phyloP scores from a whole-genome alignment of 1,139 yeast genomes.

The Eremothecium gossypii region DNA sequence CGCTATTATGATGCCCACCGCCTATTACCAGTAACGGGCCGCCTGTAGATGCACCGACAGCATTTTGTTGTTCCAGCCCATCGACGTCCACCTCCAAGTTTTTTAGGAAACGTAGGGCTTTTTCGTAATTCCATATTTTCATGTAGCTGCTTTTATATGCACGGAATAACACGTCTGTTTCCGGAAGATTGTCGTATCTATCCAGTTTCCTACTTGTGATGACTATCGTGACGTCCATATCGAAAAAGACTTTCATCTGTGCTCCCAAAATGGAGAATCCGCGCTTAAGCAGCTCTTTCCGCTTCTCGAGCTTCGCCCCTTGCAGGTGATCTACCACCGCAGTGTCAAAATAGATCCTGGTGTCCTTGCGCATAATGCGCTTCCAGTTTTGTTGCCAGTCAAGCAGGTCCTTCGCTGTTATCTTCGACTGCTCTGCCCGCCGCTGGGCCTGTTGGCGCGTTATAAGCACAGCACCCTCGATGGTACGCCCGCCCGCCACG shows the following conservation, averaged over 20 bases:
- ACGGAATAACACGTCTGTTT: conserved; percentile 57
- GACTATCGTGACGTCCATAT: conserved; percentile 70
- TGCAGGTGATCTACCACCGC: conserved; percentile 41
- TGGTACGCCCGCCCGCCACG: conserved; percentile 19
- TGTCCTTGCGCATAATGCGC: conserved; percentile 54
- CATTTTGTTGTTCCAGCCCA: conserved; percentile 7
- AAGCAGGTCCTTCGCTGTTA: conserved; percentile 36
- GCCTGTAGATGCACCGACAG: conserved; percentile 2
- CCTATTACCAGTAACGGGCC: background rate
- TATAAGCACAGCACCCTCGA: conserved; percentile 20
- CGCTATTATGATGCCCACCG: background rate
- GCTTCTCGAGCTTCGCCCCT: conserved; percentile 44
- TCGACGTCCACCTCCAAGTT: conserved; percentile 48
- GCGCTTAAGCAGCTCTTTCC: conserved; percentile 42
- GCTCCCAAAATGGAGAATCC: conserved; percentile 45
- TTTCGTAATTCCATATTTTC: conserved; percentile 84
- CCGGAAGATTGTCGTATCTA: conserved; percentile 31
- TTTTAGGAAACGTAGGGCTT: conserved; percentile 69
- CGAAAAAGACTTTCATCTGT: conserved; percentile 63
- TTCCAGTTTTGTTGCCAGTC: conserved; percentile 84
- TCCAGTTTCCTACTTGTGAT: conserved; percentile 51
- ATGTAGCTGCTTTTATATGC: conserved; percentile 47
- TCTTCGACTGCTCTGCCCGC: conserved; percentile 5
- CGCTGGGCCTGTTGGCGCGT: conserved; percentile 9
- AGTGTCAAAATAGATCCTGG: conserved; percentile 73